These are phyloP conservation scores for Lavandula angustifolia DNA, from an alignment of 257 asterid genomes.

Conservation along the genomic window DNA sequence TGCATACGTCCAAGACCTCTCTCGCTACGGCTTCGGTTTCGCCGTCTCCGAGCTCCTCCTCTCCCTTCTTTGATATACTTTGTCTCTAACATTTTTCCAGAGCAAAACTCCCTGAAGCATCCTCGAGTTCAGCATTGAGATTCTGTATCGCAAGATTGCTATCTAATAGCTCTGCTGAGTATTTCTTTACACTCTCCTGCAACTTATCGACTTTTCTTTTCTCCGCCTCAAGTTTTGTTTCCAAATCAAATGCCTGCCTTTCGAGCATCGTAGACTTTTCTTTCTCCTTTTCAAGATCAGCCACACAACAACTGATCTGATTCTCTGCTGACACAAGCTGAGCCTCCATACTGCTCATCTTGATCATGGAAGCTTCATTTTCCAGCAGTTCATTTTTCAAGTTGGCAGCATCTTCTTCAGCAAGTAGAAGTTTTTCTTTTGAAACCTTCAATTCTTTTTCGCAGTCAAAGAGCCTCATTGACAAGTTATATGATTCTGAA, in stretches of 20 bases:
- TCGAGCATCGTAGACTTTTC: slow-evolving; percentile 48
- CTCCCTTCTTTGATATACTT: no score
- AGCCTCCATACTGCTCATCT: slow-evolving; percentile 40
- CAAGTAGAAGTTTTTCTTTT: slow-evolving; percentile 39
- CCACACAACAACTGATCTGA: slow-evolving; percentile 43
- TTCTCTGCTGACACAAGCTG: slow-evolving; percentile 48
- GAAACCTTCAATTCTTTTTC: slow-evolving; percentile 44
- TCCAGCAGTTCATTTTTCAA: slow-evolving; percentile 44
- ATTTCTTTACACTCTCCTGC: slow-evolving; percentile 42
- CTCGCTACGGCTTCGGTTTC: no score
- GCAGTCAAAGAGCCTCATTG: slow-evolving; percentile 41
- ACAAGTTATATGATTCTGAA: slow-evolving; percentile 52
- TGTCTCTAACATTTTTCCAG: no score
- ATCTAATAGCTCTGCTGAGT: slow-evolving; percentile 35
- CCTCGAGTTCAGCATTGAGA: slow-evolving; percentile 46
- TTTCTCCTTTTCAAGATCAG: slow-evolving; percentile 49
- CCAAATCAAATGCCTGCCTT: slow-evolving; percentile 46
- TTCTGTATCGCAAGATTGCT: slow-evolving; percentile 48
- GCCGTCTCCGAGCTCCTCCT: no score
- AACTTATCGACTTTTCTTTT: slow-evolving; percentile 39
- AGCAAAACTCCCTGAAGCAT: slow-evolving; percentile 44
- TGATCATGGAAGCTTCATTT: slow-evolving; percentile 35
- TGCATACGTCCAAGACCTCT: no score
- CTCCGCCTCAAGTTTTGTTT: slow-evolving; percentile 48
- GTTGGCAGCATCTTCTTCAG: slow-evolving; percentile 58